Evolutionary conservation across 2,329 filamentous ascomycete genomes (phyloP).

Genomic region (Talaromyces sp.): DNA sequence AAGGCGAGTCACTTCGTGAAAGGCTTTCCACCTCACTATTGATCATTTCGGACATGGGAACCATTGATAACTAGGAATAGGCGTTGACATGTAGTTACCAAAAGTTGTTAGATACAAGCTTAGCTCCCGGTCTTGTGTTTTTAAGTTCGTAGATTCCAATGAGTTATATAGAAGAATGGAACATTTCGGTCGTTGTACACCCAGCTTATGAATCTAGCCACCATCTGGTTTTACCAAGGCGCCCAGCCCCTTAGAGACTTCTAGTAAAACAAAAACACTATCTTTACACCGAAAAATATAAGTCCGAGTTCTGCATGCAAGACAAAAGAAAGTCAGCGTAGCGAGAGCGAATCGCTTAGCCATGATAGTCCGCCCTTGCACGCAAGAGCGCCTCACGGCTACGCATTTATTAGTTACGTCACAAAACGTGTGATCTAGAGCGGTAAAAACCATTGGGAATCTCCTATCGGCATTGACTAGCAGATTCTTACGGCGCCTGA

Average conservation of each 20-base stretch:
- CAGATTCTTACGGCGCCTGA: not conserved
- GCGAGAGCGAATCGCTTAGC: not conserved
- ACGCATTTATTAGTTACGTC: not conserved
- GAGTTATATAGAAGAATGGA: not conserved
- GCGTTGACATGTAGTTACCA: not conserved
- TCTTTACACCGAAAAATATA: not conserved
- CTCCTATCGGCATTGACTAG: not conserved
- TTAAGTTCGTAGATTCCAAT: not conserved
- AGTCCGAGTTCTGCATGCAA: not conserved
- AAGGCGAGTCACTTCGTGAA: constrained; percentile 24
- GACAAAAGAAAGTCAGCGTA: not conserved
- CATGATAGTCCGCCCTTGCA: not conserved
- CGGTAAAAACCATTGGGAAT: not conserved
- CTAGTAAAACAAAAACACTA: not conserved
- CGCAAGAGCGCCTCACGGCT: not conserved
- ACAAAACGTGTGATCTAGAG: not conserved
- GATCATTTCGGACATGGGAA: not conserved
- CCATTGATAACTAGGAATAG: constrained; percentile 9
- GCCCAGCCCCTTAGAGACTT: not conserved
- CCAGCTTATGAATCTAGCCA: not conserved
- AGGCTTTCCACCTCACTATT: constrained; percentile 23
- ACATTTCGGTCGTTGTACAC: not conserved
- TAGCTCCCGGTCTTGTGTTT: not conserved
- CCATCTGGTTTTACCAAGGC: not conserved
- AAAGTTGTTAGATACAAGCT: not conserved